Evolutionary conservation across 805 yeast genomes (phyloP).

Genomic region (Blastobotrys mokoenaii): DNA sequence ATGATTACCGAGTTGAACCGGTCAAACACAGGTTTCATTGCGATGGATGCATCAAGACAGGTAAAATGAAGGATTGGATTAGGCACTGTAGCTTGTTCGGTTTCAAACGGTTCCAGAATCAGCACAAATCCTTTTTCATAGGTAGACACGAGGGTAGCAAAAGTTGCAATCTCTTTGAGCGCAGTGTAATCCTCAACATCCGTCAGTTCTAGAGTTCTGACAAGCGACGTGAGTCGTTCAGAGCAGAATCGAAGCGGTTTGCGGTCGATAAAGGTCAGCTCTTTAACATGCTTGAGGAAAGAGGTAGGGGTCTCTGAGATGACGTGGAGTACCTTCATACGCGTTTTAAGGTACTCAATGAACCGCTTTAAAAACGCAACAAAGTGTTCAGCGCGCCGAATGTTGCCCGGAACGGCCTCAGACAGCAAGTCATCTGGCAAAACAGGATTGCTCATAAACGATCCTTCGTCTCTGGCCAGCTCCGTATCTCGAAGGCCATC

Average conservation of each 20-base stretch:
- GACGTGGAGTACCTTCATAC: conserved; percentile 96
- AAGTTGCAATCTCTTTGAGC: conserved; percentile 89
- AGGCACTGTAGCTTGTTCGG: conserved; percentile 92
- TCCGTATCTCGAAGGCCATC: conserved; percentile 84
- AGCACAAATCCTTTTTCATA: conserved; percentile 89
- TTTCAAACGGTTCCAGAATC: conserved; percentile 91
- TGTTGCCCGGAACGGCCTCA: conserved; percentile 96
- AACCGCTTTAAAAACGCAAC: conserved; percentile 87
- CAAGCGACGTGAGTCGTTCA: conserved; percentile 80
- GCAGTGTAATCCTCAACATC: conserved; percentile 91
- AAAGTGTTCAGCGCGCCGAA: conserved; percentile 94
- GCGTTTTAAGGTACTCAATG: conserved; percentile 87
- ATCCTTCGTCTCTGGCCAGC: conserved; percentile 48
- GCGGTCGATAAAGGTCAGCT: conserved; percentile 81
- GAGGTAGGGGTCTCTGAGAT: conserved; percentile 96
- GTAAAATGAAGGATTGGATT: conserved; percentile 91
- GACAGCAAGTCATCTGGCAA: conserved; percentile 75
- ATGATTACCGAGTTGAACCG: conserved; percentile 86
- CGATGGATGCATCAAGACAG: conserved; percentile 95
- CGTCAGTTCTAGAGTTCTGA: conserved; percentile 76
- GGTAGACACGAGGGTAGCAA: conserved; percentile 92
- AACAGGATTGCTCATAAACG: conserved; percentile 80
- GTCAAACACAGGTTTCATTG: conserved; percentile 94
- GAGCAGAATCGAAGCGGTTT: conserved; percentile 91
- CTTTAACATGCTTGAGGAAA: conserved; percentile 86